Base-by-base conservation (phyloP, 768 basidiomycete species). In the Mrakia gelida region DNA sequence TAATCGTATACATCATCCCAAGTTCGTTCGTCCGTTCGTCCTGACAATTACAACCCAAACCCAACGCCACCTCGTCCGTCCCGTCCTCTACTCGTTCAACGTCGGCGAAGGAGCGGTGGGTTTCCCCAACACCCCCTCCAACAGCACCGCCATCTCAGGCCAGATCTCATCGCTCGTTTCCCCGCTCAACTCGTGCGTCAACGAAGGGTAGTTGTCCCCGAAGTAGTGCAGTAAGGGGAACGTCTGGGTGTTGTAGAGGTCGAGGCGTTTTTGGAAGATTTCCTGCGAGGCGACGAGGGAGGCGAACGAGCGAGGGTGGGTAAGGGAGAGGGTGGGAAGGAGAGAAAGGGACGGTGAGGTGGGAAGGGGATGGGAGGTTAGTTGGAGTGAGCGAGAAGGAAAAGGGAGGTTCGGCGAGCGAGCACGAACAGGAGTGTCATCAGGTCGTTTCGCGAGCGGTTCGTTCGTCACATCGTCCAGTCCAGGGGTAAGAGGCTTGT, bases 381-480 rank as follows among this genome's bases (percentile, higher is more conserved):
- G 67, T n/a, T 9, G 10, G 72, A 15, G 54, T n/a, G 34, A 34
- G n/a, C 6, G 34, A n/a, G 59, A 81, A 72, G 15, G 38, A 38
- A 23, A 52, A 13, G 34, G 23, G 28, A 59, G 15, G 30, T 4
- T 6, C 1, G 3, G 43, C 15, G 10, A 21, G n/a, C 1, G 45
- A 18, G 59, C 23, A 86, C 91, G 73, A 82, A 94, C 93, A 6
- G 93, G 92, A 83, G 92, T 92, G 82, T 96, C 94, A 82, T 96
- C 94, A 23, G 92, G 91, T 38, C 94, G 88, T 81, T 91, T 92
- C n/a, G 88, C 89, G n/a, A 96, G 87, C 8, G 91, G 89, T 82
- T 96, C 94, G 34, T 93, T 93, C 0, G 94, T 95, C 75, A 89
- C 85, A 81, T 97, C 93, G 85, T 97, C 94, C 72, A 88, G 86